Conservation (phyloP, 306 rosid species). For the Mimosa pudica region DNA sequence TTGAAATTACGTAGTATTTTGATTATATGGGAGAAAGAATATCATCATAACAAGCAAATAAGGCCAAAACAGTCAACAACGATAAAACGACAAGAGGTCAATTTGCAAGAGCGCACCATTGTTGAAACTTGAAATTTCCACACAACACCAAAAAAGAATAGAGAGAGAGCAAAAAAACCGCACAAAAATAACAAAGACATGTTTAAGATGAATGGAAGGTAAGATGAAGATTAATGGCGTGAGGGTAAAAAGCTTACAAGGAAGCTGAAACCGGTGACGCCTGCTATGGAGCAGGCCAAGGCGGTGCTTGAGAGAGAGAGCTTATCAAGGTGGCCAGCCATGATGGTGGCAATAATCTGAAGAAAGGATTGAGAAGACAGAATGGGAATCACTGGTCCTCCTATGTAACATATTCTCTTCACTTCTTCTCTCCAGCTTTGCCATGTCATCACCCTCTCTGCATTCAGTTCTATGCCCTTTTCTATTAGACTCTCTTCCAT, state of each 20-base stretch:
- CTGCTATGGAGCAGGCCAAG: constrained; percentile 51
- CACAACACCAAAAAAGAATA: background rate
- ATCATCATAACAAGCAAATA: background rate
- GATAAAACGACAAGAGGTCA: background rate
- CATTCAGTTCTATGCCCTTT: background rate
- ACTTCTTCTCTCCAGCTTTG: constrained; percentile 38
- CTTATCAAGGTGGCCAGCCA: constrained; percentile 59
- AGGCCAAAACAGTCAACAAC: background rate
- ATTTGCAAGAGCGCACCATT: background rate
- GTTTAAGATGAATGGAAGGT: background rate
- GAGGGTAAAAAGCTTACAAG: constrained; percentile 36
- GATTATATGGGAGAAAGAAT: background rate
- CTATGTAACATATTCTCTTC: constrained; percentile 46
- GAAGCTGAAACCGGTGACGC: constrained; percentile 59
- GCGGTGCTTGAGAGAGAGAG: constrained; percentile 60
- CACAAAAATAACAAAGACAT: background rate
- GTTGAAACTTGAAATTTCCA: background rate
- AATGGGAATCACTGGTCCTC: constrained; percentile 60
- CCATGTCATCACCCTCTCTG: constrained; percentile 33
- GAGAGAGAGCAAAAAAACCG: background rate
- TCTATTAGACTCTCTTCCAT: constrained; percentile 45
- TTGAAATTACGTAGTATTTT: too few relatives aligned
- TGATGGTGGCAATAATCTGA: constrained; percentile 55
- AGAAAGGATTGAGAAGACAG: constrained; percentile 48
- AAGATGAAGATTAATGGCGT: background rate